These are phyloP conservation scores for Ochromonas danica DNA, from an alignment of 108 stramenopile species.

Conservation along the genomic window DNA sequence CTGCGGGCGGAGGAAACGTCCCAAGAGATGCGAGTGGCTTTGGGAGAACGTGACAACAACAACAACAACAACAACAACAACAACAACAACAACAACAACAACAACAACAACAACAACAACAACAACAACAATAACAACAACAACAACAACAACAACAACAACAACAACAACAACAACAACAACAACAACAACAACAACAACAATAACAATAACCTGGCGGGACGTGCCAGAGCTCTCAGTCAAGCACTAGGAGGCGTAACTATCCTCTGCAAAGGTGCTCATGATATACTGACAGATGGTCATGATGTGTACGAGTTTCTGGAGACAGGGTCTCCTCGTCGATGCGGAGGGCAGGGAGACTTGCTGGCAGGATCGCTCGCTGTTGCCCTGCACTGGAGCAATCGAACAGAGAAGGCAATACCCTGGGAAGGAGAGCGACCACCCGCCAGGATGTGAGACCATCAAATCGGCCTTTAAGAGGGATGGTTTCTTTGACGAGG, in stretches of 20 bases:
- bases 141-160: too few relatives aligned
- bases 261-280: slow-evolving; percentile 63
- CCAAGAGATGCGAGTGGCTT: slow-evolving; percentile 6
- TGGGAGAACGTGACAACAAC: slow-evolving; percentile 24
- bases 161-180: too few relatives aligned
- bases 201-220: slow-evolving; percentile 37
- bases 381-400: slow-evolving; percentile 47
- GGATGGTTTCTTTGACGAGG: too few relatives aligned
- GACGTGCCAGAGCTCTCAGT: slow-evolving; percentile 39
- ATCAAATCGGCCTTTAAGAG: too few relatives aligned
- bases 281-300: slow-evolving; percentile 56
- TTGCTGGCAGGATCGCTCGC: slow-evolving; percentile 63
- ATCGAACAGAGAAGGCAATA: slow-evolving; percentile 56
- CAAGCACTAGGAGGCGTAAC: slow-evolving; percentile 50
- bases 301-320: slow-evolving; percentile 52
- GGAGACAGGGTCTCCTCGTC: slow-evolving; percentile 77
- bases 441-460: too few relatives aligned
- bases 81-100: too few relatives aligned
- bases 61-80: too few relatives aligned
- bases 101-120: too few relatives aligned
- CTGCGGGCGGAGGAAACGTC: background rate
- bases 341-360: slow-evolving; percentile 96
- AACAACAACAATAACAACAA: too few relatives aligned
- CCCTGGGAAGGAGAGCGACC: background rate
- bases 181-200: too few relatives aligned